Base-by-base conservation (phyloP, 306 rosid species). In the Herpetospermum pedunculosum region DNA sequence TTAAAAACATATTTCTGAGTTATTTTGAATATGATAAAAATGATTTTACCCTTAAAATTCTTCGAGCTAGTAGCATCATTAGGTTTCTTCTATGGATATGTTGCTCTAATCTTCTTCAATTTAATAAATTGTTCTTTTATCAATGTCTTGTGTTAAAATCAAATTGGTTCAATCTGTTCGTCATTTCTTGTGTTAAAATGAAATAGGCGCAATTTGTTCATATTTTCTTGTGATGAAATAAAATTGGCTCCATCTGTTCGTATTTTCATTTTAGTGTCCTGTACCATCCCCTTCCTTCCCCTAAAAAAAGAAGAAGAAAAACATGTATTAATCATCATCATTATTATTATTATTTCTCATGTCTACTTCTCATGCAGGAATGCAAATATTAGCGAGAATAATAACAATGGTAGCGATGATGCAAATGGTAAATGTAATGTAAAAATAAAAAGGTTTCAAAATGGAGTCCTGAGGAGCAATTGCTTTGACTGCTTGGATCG, bases 401-500 rank as follows among this genome's bases (percentile, higher is more conserved):
- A 50, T 2, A 18, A 21, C 19, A 49, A 53, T 73, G 67, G 34
- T 1, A 23, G 35, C 21, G 76, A 73, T 57, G 86, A 81, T 35
- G 82, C 55, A 59, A 82, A 38, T 54, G 68, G 78, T 25, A 80
- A 71, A 77, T 52, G 74, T 70, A 28, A 37, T 65, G 75, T 80
- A 80, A 83, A 82, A 78, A 71, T 81, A 63, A 77, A 47, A 50
- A 80, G 58, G 65, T 63, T 77, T 83, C 99, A 94, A 77, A 77
- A 81, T 12, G 99, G 99, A 48, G 97, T 94, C 58, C 57, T 94
- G 64, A 85, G 99, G 81, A 94, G 92, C 81, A 94, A 94, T 59
- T 94, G 99, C 75, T 91, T 94, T n/a, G 99, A 94, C 81, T 94
- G 99, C 77, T 83, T 94, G 72, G 99, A 94, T 77, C 99, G 99